phyloP scores from a whole-genome alignment of 176 grass and related monocot species.

The Aegilops bicornis region DNA sequence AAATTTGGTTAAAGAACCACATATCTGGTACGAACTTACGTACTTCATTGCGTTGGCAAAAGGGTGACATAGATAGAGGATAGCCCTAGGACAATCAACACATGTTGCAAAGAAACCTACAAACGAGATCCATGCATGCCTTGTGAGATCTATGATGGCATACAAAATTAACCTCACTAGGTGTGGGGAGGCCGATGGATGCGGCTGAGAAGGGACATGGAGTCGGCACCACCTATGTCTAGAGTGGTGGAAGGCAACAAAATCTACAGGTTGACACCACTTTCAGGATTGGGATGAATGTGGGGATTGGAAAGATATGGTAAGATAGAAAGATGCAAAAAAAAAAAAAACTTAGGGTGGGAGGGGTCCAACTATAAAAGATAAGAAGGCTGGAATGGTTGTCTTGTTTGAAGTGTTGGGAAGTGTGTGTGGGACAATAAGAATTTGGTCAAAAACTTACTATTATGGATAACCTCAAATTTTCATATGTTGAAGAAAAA shows the following conservation, averaged over 20 bases:
- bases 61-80: neutral
- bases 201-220: neutral
- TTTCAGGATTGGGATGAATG: neutral
- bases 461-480: too few species aligned
- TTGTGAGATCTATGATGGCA: neutral
- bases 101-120: neutral
- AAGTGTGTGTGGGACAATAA: too few species aligned
- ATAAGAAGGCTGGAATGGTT: too few species aligned
- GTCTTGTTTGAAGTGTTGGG: too few species aligned
- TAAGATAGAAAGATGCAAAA: neutral
- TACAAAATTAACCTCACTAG: neutral
- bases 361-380: too few species aligned
- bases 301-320: neutral
- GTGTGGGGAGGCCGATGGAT: neutral
- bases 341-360: neutral
- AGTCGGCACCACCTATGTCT: neutral
- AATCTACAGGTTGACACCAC: neutral
- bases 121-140: neutral
- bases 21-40: neutral
- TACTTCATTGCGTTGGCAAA: neutral
- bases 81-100: neutral
- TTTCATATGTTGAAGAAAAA: too few species aligned
- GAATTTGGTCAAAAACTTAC: too few species aligned
- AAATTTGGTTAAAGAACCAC: too few species aligned
- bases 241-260: neutral